Conservation (phyloP, 2,329 filamentous ascomycete species). For the Aspergillus quadricinctus region DNA sequence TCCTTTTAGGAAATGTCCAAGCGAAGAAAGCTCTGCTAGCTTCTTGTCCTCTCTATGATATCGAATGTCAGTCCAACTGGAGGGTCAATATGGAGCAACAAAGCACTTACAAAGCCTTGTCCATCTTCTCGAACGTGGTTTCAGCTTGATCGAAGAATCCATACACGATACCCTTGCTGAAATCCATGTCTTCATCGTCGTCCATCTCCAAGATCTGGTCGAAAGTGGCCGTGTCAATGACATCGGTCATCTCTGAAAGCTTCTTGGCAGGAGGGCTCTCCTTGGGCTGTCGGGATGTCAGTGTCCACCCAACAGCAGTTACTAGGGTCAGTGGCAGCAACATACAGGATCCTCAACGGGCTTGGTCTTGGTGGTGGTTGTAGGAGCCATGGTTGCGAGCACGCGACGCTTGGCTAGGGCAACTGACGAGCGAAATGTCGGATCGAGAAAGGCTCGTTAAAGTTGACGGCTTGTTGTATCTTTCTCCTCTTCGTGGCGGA, state of each 20-base stretch:
- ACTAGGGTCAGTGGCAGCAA: not conserved
- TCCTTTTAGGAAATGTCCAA: conserved; percentile 96
- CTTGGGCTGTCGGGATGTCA: conserved; percentile 35
- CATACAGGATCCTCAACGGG: conserved; percentile 24
- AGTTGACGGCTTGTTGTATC: not conserved
- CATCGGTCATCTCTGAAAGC: conserved; percentile 64
- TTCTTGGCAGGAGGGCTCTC: conserved; percentile 41
- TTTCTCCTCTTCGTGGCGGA: not conserved
- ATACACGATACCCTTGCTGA: conserved; percentile 81
- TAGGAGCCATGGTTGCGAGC: conserved; percentile 23
- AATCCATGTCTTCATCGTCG: conserved; percentile 80
- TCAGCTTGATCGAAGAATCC: conserved; percentile 92
- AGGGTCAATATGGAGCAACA: not conserved
- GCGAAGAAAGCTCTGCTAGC: conserved; percentile 69
- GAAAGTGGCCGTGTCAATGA: conserved; percentile 77
- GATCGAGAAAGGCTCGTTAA: not conserved
- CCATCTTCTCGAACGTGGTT: conserved; percentile 80
- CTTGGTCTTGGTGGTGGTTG: conserved; percentile 24
- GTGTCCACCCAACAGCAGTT: not conserved
- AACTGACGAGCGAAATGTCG: not conserved
- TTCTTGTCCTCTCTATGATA: conserved; percentile 58
- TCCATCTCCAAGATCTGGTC: conserved; percentile 98
- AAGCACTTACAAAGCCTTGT: conserved; percentile 69
- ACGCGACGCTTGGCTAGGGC: not conserved
- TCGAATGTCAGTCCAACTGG: not conserved